Evolutionary conservation across 768 basidiomycete species (phyloP), one percentile per base, ranked within the genome.

Genomic region (Cantharellus cinnabarinus): DNA sequence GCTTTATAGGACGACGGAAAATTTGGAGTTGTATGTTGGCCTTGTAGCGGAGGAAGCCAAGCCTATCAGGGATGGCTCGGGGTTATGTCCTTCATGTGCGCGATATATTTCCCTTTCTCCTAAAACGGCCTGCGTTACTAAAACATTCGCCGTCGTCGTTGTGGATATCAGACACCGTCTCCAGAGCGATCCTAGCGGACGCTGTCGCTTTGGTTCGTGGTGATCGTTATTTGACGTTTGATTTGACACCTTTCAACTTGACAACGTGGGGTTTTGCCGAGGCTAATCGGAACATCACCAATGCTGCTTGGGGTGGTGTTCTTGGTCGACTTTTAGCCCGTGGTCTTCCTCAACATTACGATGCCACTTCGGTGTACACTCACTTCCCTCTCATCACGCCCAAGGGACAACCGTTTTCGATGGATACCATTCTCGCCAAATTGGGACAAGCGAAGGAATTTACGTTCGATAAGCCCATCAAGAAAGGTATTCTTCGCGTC

Each of bases 381-480:
- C 88, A 85, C 78, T 89, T 89, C 81, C 84, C 88, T n/a, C 73
- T 89, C 50, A 81, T 89, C 80, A 84, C 82, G 0, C 88, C 87
- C 2, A 71, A 74, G 0, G 68, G 52, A 7, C 52, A 54, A 7
- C 7, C 7, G 35, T 54, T 7, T 7, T 10, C 79, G 2, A 88
- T 89, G 85, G 70, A 77, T 60, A 69, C 65, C 1, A 67, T 80
- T 66, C 70, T 89, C 58, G 73, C 67, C 57, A 77, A 84, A 40
- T 65, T 88, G 41, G 75, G 76, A 44, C 70, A 77, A 34, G 59
- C 71, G 15, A 72, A 77, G 37, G 69, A 76, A 52, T 89, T 89
- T 63, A 74, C 79, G 60, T 55, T 81, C 29, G 66, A 68, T 40
- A 72, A 79, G 40, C 84, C 86, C 0, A 69, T 64, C 40, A 60